Conservation (phyloP, 805 yeast species). For the Spathaspora boniae region DNA sequence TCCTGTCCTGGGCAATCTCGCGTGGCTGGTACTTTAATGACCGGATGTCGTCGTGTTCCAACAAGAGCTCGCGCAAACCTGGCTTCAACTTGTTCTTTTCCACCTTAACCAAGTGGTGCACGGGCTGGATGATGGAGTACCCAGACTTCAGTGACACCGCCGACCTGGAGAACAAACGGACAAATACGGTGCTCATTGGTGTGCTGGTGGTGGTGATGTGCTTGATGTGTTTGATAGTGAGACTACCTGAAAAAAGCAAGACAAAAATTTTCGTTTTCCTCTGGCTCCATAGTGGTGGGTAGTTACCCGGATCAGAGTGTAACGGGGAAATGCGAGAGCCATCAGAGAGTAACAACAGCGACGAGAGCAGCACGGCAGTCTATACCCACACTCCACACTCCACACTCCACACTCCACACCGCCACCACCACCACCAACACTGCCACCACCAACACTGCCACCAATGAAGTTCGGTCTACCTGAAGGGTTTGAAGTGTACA, state of each 20-base stretch:
- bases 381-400: too few species aligned
- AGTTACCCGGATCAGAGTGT: too few species aligned
- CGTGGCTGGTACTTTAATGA: slow-evolving; percentile 76
- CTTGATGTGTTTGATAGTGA: not conserved
- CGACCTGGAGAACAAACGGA: slow-evolving; percentile 35
- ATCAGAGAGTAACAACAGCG: too few species aligned
- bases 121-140: slow-evolving; percentile 78
- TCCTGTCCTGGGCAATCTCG: slow-evolving; percentile 74
- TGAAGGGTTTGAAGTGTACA: slow-evolving; percentile 16
- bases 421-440: too few species aligned
- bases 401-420: too few species aligned
- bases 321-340: too few species aligned
- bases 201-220: slow-evolving; percentile 3
- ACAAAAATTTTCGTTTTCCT: slow-evolving; percentile 2
- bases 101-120: slow-evolving; percentile 82
- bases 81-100: slow-evolving; percentile 74
- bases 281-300: too few species aligned
- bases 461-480: slow-evolving; percentile 29
- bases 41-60: slow-evolving; percentile 69
- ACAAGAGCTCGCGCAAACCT: slow-evolving; percentile 62
- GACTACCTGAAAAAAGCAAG: not conserved
- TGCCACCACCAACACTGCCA: too few species aligned
- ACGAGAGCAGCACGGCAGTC: too few species aligned
- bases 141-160: slow-evolving; percentile 47
- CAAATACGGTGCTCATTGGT: slow-evolving; percentile 18